A percentile compares a stretch with the other conserved stretches of the same genome.
Conservation (phyloP, 2,329 filamentous ascomycete species). For the Ophiostoma ips region DNA sequence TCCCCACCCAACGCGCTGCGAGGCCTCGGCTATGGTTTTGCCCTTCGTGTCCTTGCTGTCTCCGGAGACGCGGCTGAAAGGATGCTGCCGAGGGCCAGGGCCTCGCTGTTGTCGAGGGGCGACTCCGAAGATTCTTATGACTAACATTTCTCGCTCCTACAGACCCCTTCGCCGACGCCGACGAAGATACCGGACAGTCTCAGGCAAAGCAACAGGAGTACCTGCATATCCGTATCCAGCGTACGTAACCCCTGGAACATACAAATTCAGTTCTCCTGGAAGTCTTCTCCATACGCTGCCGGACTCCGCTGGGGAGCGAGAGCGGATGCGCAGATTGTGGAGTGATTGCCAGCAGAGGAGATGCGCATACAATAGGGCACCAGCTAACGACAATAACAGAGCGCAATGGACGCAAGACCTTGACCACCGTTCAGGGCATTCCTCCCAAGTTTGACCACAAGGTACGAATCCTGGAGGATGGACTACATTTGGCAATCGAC, state of each 20-base stretch:
- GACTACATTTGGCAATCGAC: neutral
- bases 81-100: neutral
- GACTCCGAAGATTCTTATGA: neutral
- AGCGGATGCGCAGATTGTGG: no score
- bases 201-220: conserved; percentile 75
- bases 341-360: no score
- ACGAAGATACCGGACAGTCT: conserved; percentile 91
- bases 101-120: no score
- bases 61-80: neutral
- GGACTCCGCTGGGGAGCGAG: no score
- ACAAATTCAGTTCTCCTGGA: no score
- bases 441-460: conserved; percentile 99
- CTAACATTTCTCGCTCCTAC: neutral
- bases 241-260: conserved; percentile 48
- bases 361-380: neutral
- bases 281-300: no score
- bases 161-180: conserved; percentile 99
- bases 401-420: conserved; percentile 99
- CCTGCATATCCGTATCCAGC: conserved; percentile 99
- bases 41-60: neutral
- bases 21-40: neutral
- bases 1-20: no score
- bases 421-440: conserved; percentile 98
- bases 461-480: no score
- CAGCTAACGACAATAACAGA: conserved; percentile 38